These are phyloP conservation scores for Seiridium unicorne DNA, from an alignment of 2,329 filamentous ascomycete species.

Conservation along the genomic window DNA sequence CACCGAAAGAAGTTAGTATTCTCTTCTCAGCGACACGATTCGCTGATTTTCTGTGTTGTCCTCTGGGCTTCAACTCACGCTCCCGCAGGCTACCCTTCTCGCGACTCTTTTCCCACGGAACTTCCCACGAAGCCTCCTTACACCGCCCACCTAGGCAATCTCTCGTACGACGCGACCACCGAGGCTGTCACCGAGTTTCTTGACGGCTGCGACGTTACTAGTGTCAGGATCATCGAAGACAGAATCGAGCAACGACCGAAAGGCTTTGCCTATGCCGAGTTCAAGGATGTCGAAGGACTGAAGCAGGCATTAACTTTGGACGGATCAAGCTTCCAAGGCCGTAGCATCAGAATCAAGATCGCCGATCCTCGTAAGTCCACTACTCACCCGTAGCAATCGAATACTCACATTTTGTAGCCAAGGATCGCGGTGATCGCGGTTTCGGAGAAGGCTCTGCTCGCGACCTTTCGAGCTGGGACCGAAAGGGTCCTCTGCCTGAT, in stretches of 20 bases:
- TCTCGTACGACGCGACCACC: slow-evolving; percentile 89
- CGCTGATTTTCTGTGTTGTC: too few species aligned
- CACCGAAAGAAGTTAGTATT: slow-evolving; percentile 39
- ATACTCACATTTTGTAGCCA: slow-evolving; percentile 55
- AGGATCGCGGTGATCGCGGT: slow-evolving; percentile 61
- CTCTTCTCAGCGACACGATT: neutral
- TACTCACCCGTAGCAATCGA: neutral
- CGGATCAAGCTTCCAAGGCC: slow-evolving; percentile 79
- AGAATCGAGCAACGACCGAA: slow-evolving; percentile 92
- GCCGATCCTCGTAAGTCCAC: slow-evolving; percentile 90
- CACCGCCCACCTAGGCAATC: slow-evolving; percentile 93
- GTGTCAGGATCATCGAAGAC: slow-evolving; percentile 95
- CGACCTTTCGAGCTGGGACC: slow-evolving; percentile 87
- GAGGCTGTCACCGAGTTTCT: slow-evolving; percentile 87
- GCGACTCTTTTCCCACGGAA: slow-evolving; percentile 70
- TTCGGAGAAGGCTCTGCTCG: slow-evolving; percentile 57
- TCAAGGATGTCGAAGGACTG: slow-evolving; percentile 80
- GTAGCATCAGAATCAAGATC: slow-evolving; percentile 89
- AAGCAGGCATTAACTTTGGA: slow-evolving; percentile 87
- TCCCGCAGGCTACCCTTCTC: slow-evolving; percentile 51
- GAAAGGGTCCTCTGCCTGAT: slow-evolving; percentile 84
- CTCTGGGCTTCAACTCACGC: neutral
- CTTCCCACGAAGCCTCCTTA: slow-evolving; percentile 91
- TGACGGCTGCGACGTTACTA: slow-evolving; percentile 78
- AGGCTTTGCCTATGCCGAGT: slow-evolving; percentile 98